Evolutionary conservation across 495 filamentous ascomycete genomes (phyloP), one percentile per base, ranked within the genome.

Genomic region (Aspergillus sclerotiicarbonarius): DNA sequence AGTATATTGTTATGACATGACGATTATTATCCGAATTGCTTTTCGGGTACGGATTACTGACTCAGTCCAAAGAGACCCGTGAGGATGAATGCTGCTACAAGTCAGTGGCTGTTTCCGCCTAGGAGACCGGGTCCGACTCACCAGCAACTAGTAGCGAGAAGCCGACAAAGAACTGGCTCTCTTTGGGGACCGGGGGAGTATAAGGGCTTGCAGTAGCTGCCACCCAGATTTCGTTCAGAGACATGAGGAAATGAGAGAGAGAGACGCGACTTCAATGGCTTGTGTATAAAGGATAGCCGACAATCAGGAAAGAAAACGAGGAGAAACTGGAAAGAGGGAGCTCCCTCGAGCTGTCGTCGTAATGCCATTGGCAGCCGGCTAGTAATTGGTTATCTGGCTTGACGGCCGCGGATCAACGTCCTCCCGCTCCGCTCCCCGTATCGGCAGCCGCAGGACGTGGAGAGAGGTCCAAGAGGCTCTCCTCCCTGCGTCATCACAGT

Each of bases 211-310:
- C 82, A 68, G 87, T 83, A 70, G 91, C 88, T 80, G 88, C 87
- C 78, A 93, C 88, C 92, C 92, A 96, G 71, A 93, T 80, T 71
- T 91, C 84, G 72, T 87, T 87, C 70, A 96, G 72, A 80, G 91
- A 90, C 78, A 84, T 81, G 53, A 69, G 66, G 65, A 39, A 8
- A 25, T 30, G 16, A 19, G 33, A 20, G 30, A 52, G 45, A 12
- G 31, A 55, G 39, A 43, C 25, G 18, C 9, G 8, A 25, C 30
- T 16, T 12, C n/a, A 46, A 6, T 19, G 21, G 53, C 13, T 41
- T 8, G 39, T n/a, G 4, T 32, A 25, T 53, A 46, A 46, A 41
- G 33, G 20, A 53, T 48, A 50, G 35, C 25, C 13, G 25, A 43
- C 16, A 16, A 35, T 25, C 20, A 37, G 33, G 33, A 37, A 37